phyloP scores from a whole-genome alignment of 2,329 filamentous ascomycete genomes.

The Claviceps sp. region DNA sequence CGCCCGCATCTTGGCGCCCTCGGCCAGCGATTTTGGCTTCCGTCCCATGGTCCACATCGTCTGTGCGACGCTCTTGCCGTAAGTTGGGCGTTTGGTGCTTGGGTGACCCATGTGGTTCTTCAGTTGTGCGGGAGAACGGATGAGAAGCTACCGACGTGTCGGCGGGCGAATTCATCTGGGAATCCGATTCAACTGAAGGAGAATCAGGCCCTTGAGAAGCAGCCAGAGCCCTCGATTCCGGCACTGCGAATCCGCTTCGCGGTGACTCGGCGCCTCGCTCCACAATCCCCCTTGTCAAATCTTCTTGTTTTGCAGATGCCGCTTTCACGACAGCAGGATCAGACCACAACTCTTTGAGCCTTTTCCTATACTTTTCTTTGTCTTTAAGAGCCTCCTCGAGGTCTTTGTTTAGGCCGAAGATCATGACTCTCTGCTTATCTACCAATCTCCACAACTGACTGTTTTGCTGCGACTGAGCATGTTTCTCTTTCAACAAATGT shows the following conservation, averaged over 20 bases:
- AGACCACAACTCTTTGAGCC: constrained; percentile 61
- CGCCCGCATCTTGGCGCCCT: constrained; percentile 31
- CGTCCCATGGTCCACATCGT: constrained; percentile 41
- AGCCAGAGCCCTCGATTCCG: constrained; percentile 5
- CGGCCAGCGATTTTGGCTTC: constrained; percentile 34
- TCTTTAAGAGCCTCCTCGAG: constrained; percentile 83
- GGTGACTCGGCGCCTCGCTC: constrained; percentile 9
- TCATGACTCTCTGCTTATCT: constrained; percentile 91
- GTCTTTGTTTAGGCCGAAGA: constrained; percentile 87
- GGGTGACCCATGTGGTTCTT: constrained; percentile 28
- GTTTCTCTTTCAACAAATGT: constrained; percentile 82
- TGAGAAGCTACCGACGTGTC: constrained; percentile 47
- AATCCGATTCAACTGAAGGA: constrained; percentile 28
- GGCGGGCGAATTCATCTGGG: constrained; percentile 42
- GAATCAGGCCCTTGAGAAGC: constrained; percentile 1
- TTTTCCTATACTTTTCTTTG: constrained; percentile 86
- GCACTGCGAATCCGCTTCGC: constrained; percentile 11
- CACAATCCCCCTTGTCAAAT: constrained; percentile 3
- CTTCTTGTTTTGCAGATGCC: constrained; percentile 11
- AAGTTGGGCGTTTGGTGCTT: constrained; percentile 44
- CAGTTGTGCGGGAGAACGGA: constrained; percentile 50
- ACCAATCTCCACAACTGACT: constrained; percentile 88
- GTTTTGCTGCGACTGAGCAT: constrained; percentile 79
- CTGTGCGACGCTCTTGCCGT: constrained; percentile 44
- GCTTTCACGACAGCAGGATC: constrained; percentile 21